A percentile compares a stretch with the other conserved stretches of the same genome.
phyloP scores from a whole-genome alignment of 2,329 filamentous ascomycete genomes.

The Ophiocordyceps polyrhachis-furcata region DNA sequence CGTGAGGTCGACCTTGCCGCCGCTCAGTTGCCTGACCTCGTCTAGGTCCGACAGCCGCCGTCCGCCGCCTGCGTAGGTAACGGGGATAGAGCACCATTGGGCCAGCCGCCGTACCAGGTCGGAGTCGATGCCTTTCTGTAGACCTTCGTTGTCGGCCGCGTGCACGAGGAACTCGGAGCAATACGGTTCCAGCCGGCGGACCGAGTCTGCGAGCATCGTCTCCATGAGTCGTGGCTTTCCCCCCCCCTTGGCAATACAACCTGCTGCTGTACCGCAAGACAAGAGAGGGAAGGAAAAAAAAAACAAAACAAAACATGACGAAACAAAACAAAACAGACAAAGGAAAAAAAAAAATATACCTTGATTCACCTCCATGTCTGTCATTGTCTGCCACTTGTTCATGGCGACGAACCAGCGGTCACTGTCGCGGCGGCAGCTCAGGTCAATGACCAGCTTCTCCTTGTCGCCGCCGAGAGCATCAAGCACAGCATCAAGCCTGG shows the following conservation, averaged over 20 bases:
- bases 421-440: conserved; percentile 65
- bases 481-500: conserved; percentile 57
- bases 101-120: conserved; percentile 59
- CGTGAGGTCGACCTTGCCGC: conserved; percentile 73
- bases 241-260: background rate
- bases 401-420: conserved; percentile 79
- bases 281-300: background rate
- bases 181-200: conserved; percentile 66
- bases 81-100: conserved; percentile 76
- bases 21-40: conserved; percentile 58
- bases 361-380: conserved; percentile 82
- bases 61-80: conserved; percentile 94
- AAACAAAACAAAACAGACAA: background rate
- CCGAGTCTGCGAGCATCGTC: conserved; percentile 42
- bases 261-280: background rate
- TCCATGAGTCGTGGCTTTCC: background rate
- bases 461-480: conserved; percentile 54
- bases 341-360: conserved; percentile 29
- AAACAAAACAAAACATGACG: background rate
- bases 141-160: conserved; percentile 87
- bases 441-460: conserved; percentile 75
- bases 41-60: conserved; percentile 67
- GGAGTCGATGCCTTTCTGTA: conserved; percentile 82
- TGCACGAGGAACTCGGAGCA: conserved; percentile 96
- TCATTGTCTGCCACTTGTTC: conserved; percentile 98